Percentiles rank a stretch among this genome's conserved stretches.
phyloP scores from a whole-genome alignment of 2,329 filamentous ascomycete species.

The Chaetomiaceae sp. region DNA sequence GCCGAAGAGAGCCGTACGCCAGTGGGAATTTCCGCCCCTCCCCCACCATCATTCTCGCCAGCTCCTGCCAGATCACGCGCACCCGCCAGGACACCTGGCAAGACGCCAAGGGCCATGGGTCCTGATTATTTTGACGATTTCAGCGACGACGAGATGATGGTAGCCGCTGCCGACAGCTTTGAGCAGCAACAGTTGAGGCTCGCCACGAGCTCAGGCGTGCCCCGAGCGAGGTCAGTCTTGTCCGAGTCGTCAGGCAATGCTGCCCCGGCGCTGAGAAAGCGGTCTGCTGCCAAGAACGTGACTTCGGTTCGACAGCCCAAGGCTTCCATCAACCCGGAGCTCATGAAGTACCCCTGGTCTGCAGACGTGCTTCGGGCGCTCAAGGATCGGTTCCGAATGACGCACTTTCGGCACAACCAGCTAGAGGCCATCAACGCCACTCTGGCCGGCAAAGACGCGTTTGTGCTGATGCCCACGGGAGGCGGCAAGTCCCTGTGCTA shows the following conservation, averaged over 20 bases:
- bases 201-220: conserved; percentile 32
- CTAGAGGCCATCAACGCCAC: conserved; percentile 95
- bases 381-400: conserved; percentile 77
- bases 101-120: background rate
- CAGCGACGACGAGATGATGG: conserved; percentile 41
- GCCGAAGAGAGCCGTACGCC: conserved; percentile 24
- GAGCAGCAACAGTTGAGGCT: conserved; percentile 38
- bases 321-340: conserved; percentile 41
- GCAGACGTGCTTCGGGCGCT: conserved; percentile 76
- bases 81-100: conserved; percentile 7
- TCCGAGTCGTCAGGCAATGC: conserved; percentile 46
- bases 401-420: conserved; percentile 85
- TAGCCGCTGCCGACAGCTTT: conserved; percentile 48
- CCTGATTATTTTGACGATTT: conserved; percentile 28
- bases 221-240: conserved; percentile 37
- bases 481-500: conserved; percentile 97
- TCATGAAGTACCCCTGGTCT: conserved; percentile 76
- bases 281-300: conserved; percentile 29
- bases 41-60: background rate
- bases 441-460: conserved; percentile 78
- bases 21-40: conserved; percentile 14
- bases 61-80: background rate
- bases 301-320: conserved; percentile 29
- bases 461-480: conserved; percentile 96
- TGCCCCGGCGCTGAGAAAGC: conserved; percentile 5